Evolutionary conservation across 768 basidiomycete genomes (phyloP), one percentile per base, ranked within the genome.

Genomic region (Boletellus emodensis): DNA sequence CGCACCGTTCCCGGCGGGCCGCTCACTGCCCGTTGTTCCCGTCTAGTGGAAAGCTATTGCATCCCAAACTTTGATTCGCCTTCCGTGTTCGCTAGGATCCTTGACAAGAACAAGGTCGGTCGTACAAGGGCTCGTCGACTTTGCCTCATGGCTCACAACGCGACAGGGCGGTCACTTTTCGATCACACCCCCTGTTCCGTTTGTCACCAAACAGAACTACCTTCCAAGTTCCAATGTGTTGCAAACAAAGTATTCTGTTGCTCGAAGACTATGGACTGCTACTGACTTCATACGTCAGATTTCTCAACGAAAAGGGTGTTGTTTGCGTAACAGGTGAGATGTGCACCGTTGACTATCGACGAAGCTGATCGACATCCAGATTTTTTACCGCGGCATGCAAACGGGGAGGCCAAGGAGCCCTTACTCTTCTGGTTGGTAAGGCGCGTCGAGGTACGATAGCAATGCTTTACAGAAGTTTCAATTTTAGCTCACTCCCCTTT

Each of bases 51-150:
- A 67, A 90, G 87, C 54, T 94, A 93, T 67, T 96, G 94, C 60
- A 79, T 94, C 24, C 93, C 93, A 1, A 77, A 94, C 72, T 95
- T 96, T 64, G 94, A 96, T 68, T 94, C 91, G 2, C 94, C 94
- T 4, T 92, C 89, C 15, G 76, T 95, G 43, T 95, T 94, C 56
- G 93, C 92, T 7, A 81, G 93, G 8, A 90, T 92, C 58, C 76
- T 93, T 6, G 90, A 93, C 73, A 90, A 90, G 61, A 72, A 90
- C 66, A 90, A 89, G 68, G 78, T 74, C 33, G 14, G 54, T 14
- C 10, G 30, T 24, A 24, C 37, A 17, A 11, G 15, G 7, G 24
- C 28, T 20, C 22, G 33, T 54, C 17, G 8, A 35, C 2, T 20
- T 15, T 34, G 49, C 11, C 35, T 34, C 42, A 30, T 36, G 9